Evolutionary conservation across 169 alveolate genomes (phyloP), one percentile per base, ranked within the genome.

Genomic region (Cryptosporidium ubiquitum): DNA sequence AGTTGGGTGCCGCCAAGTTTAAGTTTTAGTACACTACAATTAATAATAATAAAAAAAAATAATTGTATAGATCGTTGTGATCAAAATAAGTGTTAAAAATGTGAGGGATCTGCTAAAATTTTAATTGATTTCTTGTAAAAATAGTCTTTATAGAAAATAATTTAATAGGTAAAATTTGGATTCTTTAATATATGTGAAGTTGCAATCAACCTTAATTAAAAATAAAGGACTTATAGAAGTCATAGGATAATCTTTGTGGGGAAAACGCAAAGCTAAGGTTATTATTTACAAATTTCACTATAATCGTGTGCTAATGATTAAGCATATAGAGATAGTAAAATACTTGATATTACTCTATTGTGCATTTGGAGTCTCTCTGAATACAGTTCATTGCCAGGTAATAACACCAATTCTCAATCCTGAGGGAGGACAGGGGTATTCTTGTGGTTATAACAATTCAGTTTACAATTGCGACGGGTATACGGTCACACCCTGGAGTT

Each of bases 391-490:
- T 55, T 51, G 71, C 9, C 85, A 73, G 47, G 51, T 29, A 23
- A 10, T 73, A 55, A 73, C 68, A 35, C 29, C 69, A 5, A 33
- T 73, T 52, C 61, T 52, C 5, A 73, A 73, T 58, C 85, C 85
- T 23, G 85, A 79, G 51, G 89, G 89, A 3, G 75, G 75, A 2
- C 49, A 26, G 47, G 89, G 75, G 31, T 79, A 58, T 16, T 47
- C 57, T 12, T 79, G 73, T 64, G 61, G 12, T 5, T 44, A 44
- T 26, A 3, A 6, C 9, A 49, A 18, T 60, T 4, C 12, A 29
- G 4, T 6, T 7, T 79, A 26, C 39, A 44, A 12, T 39, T 79
- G 89, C 40, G 64, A 20, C 5, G 49, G 18, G n/a, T 79, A 42
- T 47, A 33, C 23, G 5, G 68, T 79, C 29, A 42, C 89, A 9